These are phyloP conservation scores for Flammula alnicola DNA, from an alignment of 1,284 basidiomycete genomes.

Conservation along the genomic window DNA sequence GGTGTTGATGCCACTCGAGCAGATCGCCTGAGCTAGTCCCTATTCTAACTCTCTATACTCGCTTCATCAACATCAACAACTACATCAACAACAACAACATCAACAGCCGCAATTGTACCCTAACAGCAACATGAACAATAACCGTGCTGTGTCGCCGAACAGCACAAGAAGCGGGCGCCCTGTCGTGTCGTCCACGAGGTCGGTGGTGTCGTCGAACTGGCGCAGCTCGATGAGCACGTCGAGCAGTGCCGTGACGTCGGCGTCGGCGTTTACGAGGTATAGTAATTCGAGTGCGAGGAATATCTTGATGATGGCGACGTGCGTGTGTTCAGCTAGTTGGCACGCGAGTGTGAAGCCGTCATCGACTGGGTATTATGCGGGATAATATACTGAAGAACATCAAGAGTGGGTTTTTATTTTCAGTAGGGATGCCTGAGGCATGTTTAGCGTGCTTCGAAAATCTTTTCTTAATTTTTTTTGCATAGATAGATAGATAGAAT, in stretches of 20 bases:
- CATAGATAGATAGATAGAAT: too few species aligned
- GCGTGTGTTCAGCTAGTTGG: conserved; percentile 73
- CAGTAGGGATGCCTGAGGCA: too few species aligned
- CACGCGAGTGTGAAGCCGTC: conserved; percentile 49
- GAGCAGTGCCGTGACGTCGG: conserved; percentile 68
- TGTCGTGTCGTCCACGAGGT: conserved; percentile 52
- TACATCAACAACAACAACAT: too few species aligned
- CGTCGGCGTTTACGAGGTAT: conserved; percentile 75
- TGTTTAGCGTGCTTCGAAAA: too few species aligned
- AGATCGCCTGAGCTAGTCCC: conserved; percentile 30
- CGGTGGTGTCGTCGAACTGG: conserved; percentile 70
- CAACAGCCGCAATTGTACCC: too few species aligned
- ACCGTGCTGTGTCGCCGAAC: conserved; percentile 48
- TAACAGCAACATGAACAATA: conserved; percentile 22
- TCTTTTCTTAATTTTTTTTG: too few species aligned
- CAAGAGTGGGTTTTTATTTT: conserved; percentile 64
- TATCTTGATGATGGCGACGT: conserved; percentile 71
- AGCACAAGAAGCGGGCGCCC: conserved; percentile 56
- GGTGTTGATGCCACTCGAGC: conserved; percentile 22
- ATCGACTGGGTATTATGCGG: conserved; percentile 35
- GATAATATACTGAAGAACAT: conserved; percentile 66
- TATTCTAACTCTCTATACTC: conserved; percentile 16
- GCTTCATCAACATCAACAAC: too few species aligned
- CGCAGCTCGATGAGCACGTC: conserved; percentile 72
- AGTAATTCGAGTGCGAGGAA: conserved; percentile 76